Conservation (phyloP, 2,329 filamentous ascomycete species). For the Neonectria magnoliae region DNA sequence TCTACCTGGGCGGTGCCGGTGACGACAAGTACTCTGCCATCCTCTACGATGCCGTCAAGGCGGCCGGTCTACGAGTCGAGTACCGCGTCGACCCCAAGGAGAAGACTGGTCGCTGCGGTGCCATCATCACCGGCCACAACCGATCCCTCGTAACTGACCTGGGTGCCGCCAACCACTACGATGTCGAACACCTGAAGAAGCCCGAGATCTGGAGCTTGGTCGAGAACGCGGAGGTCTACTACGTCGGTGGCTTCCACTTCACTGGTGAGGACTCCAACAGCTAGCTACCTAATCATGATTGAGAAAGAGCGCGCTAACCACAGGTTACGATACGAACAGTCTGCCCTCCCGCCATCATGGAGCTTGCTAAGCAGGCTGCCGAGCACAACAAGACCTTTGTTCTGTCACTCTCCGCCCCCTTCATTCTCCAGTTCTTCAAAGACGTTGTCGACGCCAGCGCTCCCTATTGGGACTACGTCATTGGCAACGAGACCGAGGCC, state of each 20-base stretch:
- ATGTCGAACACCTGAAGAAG: slow-evolving; percentile 90
- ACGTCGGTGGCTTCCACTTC: slow-evolving; percentile 96
- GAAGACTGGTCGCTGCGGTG: slow-evolving; percentile 93
- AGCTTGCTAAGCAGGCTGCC: slow-evolving; percentile 90
- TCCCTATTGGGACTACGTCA: slow-evolving; percentile 94
- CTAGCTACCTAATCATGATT: not conserved
- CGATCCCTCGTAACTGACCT: slow-evolving; percentile 95
- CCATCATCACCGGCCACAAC: slow-evolving; percentile 96
- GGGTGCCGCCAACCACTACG: slow-evolving; percentile 96
- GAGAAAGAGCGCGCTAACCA: slow-evolving; percentile 19
- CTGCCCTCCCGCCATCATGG: slow-evolving; percentile 88
- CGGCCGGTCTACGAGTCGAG: slow-evolving; percentile 90
- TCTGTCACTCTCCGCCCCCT: slow-evolving; percentile 92
- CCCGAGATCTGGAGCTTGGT: slow-evolving; percentile 92
- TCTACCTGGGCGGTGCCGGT: slow-evolving; percentile 94
- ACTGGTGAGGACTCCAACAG: slow-evolving; percentile 62
- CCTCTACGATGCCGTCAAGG: slow-evolving; percentile 84
- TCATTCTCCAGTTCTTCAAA: slow-evolving; percentile 98
- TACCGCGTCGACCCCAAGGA: slow-evolving; percentile 89
- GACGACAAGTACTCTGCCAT: slow-evolving; percentile 95
- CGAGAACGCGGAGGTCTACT: slow-evolving; percentile 88
- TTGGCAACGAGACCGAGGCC: slow-evolving; percentile 97
- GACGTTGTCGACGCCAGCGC: slow-evolving; percentile 86
- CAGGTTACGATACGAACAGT: slow-evolving; percentile 61
- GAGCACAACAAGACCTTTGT: slow-evolving; percentile 90